phyloP scores from a whole-genome alignment of 1,284 basidiomycete genomes.

The Boletellus dicymbophilus region DNA sequence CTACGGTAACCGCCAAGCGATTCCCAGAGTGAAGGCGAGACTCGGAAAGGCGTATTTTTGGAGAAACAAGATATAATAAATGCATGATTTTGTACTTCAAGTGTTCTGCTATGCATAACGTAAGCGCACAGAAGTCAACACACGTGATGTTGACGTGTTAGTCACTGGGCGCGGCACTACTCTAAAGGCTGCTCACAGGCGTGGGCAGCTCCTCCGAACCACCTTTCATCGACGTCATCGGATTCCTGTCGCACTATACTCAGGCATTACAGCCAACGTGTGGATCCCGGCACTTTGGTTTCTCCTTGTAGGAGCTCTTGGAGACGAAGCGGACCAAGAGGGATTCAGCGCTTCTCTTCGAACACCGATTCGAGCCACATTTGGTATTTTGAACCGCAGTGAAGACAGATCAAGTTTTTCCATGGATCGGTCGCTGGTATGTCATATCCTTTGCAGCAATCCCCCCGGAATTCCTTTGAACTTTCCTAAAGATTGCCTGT shows the following conservation, averaged over 20 bases:
- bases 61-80: too few relatives aligned
- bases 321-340: background rate
- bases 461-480: slow-evolving; percentile 3
- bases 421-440: slow-evolving; percentile 18
- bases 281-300: background rate
- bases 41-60: too few relatives aligned
- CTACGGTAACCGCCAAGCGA: too few relatives aligned
- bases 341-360: slow-evolving; percentile 2
- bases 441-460: background rate
- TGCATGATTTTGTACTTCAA: too few relatives aligned
- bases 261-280: background rate
- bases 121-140: slow-evolving; percentile 5
- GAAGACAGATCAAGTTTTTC: too few relatives aligned
- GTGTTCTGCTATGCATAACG: background rate
- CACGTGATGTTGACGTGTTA: too few relatives aligned
- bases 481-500: background rate
- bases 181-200: too few relatives aligned
- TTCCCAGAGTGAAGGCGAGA: too few relatives aligned
- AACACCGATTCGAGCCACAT: slow-evolving; percentile 3
- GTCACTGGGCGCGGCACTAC: background rate
- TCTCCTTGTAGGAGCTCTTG: background rate
- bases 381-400: slow-evolving; percentile 2
- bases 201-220: too few relatives aligned
- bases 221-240: too few relatives aligned
- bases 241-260: too few relatives aligned